Base-by-base conservation (phyloP, 2,329 filamentous ascomycete species). In the Botrytis porri region DNA sequence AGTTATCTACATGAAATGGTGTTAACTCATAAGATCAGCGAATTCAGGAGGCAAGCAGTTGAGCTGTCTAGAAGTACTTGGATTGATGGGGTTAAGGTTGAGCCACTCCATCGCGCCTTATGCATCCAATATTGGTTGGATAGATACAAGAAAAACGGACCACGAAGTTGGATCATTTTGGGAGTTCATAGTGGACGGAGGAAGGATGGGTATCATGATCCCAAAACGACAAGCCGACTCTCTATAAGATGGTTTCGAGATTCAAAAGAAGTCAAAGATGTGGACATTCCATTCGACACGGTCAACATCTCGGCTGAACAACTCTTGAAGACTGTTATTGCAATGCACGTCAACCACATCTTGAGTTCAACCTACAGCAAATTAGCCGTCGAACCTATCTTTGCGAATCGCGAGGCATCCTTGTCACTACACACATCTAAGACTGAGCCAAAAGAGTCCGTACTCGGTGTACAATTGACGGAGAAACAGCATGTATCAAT, bases 81-180 rank as follows among this genome's bases (percentile, higher is more conserved):
- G 95, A 89, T 90, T 45, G 91, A 93, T 72, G 90, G 91, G 48
- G 82, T 98, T 63, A 89, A 89, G 78, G 87, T 97, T 25, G 93
- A 98, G 80, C 86, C 90, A 41, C 85, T 97, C 54, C 93, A 96
- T 80, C 89, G 96, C 74, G 92, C 92, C 41, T 84, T 99, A 73
- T 89, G 94, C 16, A 88, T 99, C 48, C 95, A 98, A 79, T 99
- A 99, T 82, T 99, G 96, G 96, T 86, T 88, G 25, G 87, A 88
- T 69, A 88, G 90, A 77, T 86, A 87, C 73, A 79, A 81, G 35
- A 80, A 82, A 43, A 84, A 84, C 59, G 89, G 89, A 0, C 86
- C 88, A 25, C 97, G 97, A 84, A 97, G 90, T 81, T 99, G 96
- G 95, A 86, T 99, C 65, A 91, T 98, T 76, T 85, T 99, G 69